Evolutionary conservation across 2,329 filamentous ascomycete genomes (phyloP).

Genomic region (Aureobasidium sp.): DNA sequence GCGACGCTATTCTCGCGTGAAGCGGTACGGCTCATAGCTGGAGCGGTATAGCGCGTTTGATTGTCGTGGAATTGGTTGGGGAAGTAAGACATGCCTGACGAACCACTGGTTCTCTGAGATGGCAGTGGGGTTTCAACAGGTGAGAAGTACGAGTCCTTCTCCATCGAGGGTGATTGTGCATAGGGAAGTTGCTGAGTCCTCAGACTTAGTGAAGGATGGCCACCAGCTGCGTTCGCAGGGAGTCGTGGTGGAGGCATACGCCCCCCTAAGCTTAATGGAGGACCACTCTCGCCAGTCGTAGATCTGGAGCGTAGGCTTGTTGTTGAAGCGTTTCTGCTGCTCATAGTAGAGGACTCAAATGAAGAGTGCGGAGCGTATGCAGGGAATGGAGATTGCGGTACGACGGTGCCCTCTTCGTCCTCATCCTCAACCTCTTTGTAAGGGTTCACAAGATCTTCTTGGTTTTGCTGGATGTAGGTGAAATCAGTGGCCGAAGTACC

Average conservation of each 20-base stretch:
- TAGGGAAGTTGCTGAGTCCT: constrained; percentile 53
- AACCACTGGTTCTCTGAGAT: constrained; percentile 65
- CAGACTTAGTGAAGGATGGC: constrained; percentile 55
- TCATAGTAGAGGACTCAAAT: constrained; percentile 34
- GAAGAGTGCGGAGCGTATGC: constrained; percentile 36
- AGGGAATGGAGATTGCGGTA: constrained; percentile 18
- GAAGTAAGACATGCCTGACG: constrained; percentile 69
- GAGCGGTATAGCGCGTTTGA: constrained; percentile 78
- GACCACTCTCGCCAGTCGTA: constrained; percentile 62
- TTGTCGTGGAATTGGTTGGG: constrained; percentile 71
- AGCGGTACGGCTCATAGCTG: constrained; percentile 66
- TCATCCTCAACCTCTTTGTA: constrained; percentile 58
- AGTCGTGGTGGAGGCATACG: constrained; percentile 59
- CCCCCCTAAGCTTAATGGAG: constrained; percentile 33
- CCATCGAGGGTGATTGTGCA: constrained; percentile 50
- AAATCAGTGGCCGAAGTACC: constrained; percentile 65
- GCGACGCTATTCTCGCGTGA: constrained; percentile 17
- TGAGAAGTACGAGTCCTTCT: constrained; percentile 85
- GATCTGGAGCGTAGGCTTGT: constrained; percentile 70
- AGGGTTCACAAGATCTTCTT: constrained; percentile 67
- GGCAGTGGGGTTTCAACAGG: constrained; percentile 75
- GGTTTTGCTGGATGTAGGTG: constrained; percentile 66
- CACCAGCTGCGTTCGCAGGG: constrained; percentile 50
- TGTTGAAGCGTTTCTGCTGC: constrained; percentile 64
- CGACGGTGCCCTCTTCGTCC: constrained; percentile 33